Percentiles rank a stretch among this genome's conserved stretches.
phyloP scores from a whole-genome alignment of 2,329 filamentous ascomycete species.

The Thielaviopsis ethacetica region DNA sequence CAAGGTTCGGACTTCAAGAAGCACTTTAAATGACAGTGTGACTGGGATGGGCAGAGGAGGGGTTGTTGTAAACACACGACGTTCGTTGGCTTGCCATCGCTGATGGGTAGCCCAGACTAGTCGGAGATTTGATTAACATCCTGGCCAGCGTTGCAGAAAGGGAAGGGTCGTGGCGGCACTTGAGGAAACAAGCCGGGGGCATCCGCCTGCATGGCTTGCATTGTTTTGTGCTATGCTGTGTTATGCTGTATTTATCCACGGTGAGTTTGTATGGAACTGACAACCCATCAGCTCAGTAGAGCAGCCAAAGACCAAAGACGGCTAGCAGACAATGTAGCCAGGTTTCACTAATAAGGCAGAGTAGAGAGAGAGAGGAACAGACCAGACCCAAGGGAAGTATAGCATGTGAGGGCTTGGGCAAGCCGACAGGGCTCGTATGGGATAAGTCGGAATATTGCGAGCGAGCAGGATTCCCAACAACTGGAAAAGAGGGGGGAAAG shows the following conservation, averaged over 20 bases:
- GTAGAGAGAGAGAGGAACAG: background rate
- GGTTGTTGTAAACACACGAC: background rate
- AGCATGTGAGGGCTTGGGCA: background rate
- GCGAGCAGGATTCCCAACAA: background rate
- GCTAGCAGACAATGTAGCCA: background rate
- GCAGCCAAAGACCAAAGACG: background rate
- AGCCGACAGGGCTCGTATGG: background rate
- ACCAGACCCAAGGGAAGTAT: background rate
- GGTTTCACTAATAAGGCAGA: background rate
- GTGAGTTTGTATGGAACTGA: background rate
- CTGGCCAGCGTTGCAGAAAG: background rate
- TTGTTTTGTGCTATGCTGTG: background rate
- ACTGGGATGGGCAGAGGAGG: too few species aligned
- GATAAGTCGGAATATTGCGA: background rate
- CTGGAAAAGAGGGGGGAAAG: background rate
- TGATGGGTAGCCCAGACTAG: background rate
- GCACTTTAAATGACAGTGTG: background rate
- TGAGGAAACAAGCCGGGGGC: background rate
- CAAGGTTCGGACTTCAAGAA: background rate
- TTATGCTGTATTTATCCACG: background rate
- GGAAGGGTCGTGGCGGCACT: background rate
- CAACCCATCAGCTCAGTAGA: background rate
- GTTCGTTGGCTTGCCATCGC: background rate
- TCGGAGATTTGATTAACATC: background rate
- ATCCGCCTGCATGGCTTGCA: background rate